Percentiles rank a stretch among this genome's conserved stretches.
Evolutionary conservation across 1,284 basidiomycete genomes (phyloP).

Genomic region (Tilletia caries): DNA sequence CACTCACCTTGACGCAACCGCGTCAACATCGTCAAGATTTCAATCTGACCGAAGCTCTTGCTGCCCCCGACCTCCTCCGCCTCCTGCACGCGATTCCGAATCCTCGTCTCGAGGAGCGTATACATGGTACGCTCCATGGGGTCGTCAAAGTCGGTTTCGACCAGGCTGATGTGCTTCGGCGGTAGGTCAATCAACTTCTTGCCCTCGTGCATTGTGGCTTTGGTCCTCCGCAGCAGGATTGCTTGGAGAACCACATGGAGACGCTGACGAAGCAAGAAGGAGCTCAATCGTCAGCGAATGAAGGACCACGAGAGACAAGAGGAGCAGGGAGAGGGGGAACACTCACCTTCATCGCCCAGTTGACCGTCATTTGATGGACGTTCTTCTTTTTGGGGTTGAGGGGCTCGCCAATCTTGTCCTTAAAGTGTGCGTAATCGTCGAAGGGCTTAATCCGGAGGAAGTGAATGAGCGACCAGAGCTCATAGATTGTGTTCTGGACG

Average conservation of each 20-base stretch:
- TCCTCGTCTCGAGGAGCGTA: conserved; percentile 69
- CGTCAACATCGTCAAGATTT: conserved; percentile 77
- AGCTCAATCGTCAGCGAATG: not conserved
- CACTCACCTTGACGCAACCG: conserved; percentile 76
- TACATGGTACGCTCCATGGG: conserved; percentile 78
- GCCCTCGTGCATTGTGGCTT: conserved; percentile 70
- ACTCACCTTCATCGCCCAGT: conserved; percentile 42
- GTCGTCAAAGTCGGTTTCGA: conserved; percentile 59
- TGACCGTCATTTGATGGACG: conserved; percentile 37
- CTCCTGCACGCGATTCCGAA: conserved; percentile 64
- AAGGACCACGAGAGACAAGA: conserved; percentile 57
- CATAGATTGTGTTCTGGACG: conserved; percentile 78
- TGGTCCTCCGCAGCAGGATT: conserved; percentile 85
- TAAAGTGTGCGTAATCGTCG: conserved; percentile 75
- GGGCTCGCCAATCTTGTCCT: conserved; percentile 72
- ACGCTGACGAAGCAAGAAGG: conserved; percentile 14
- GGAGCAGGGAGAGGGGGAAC: conserved; percentile 59
- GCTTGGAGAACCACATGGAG: conserved; percentile 72
- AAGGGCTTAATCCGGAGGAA: conserved; percentile 82
- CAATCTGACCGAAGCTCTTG: conserved; percentile 70
- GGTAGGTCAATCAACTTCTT: conserved; percentile 83
- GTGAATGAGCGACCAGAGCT: conserved; percentile 82
- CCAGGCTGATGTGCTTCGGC: conserved; percentile 67
- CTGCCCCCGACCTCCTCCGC: conserved; percentile 19
- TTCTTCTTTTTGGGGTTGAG: conserved; percentile 56